These are phyloP conservation scores for Paramecium biaurelia DNA, from an alignment of 73 alveolate genomes.

Conservation along the genomic window DNA sequence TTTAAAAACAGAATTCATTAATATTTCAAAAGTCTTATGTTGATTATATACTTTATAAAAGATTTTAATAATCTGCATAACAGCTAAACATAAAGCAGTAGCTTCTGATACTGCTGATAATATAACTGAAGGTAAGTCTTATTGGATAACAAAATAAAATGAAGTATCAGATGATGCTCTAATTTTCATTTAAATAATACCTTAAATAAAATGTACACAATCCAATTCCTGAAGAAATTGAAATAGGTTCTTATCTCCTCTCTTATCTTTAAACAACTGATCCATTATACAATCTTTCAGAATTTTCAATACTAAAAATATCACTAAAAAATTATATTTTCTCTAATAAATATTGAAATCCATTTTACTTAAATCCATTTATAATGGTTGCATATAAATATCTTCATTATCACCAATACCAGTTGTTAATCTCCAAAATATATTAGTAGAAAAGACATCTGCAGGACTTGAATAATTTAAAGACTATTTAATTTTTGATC, in stretches of 20 bases:
- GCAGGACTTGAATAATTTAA: conserved; percentile 6
- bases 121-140: background rate
- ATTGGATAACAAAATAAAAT: background rate
- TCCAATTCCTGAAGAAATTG: background rate
- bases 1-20: conserved; percentile 46
- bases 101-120: conserved; percentile 29
- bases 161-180: conserved; percentile 10
- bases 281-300: background rate
- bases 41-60: background rate
- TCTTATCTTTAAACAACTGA: conserved; percentile 14
- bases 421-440: conserved; percentile 19
- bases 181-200: background rate
- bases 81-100: conserved; percentile 23
- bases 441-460: background rate
- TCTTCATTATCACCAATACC: conserved; percentile 38
- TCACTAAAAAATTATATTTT: background rate
- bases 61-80: background rate
- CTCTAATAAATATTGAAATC: background rate
- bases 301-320: background rate
- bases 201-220: conserved; percentile 40
- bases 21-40: conserved; percentile 32
- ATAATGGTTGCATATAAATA: background rate
- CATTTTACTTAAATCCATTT: background rate
- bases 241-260: background rate
- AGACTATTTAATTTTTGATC: background rate